Conservation (phyloP, 2,329 filamentous ascomycete genomes). For the Lachnellula hyalina region DNA sequence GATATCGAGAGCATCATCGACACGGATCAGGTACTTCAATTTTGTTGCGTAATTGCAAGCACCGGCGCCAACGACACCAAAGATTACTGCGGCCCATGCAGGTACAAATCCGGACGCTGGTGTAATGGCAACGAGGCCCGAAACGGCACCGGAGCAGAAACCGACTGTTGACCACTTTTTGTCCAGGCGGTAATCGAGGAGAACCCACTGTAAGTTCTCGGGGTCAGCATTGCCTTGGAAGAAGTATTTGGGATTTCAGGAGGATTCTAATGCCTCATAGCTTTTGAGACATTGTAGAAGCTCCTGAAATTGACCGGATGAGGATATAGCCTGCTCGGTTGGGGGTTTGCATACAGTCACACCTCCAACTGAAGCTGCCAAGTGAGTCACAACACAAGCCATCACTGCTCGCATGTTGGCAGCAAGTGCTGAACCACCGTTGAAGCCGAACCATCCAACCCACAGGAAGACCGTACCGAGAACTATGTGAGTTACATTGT, state of each 20-base stretch:
- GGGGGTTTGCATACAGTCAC: constrained; percentile 46
- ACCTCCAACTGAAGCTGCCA: constrained; percentile 77
- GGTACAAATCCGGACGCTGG: constrained; percentile 82
- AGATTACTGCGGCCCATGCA: constrained; percentile 76
- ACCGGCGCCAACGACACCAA: constrained; percentile 68
- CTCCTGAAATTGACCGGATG: too few relatives aligned
- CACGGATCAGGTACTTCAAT: constrained; percentile 74
- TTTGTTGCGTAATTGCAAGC: constrained; percentile 89
- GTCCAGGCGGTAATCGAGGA: constrained; percentile 84
- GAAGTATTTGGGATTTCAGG: too few relatives aligned
- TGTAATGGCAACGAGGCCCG: constrained; percentile 82
- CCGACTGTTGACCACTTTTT: constrained; percentile 90
- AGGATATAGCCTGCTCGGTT: too few relatives aligned
- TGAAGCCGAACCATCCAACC: constrained; percentile 96
- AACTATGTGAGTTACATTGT: constrained; percentile 90
- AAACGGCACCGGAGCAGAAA: constrained; percentile 86
- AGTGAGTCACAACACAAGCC: constrained; percentile 80
- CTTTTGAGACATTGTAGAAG: too few relatives aligned
- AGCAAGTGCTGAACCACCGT: constrained; percentile 74
- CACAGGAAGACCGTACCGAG: constrained; percentile 91
- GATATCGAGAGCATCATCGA: constrained; percentile 85
- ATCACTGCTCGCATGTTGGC: constrained; percentile 82
- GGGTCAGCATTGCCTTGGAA: too few relatives aligned
- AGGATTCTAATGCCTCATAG: too few relatives aligned
- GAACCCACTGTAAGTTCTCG: constrained; percentile 54